Evolutionary conservation across 2,329 filamentous ascomycete species (phyloP).

Genomic region (Trichophyton verrucosum): DNA sequence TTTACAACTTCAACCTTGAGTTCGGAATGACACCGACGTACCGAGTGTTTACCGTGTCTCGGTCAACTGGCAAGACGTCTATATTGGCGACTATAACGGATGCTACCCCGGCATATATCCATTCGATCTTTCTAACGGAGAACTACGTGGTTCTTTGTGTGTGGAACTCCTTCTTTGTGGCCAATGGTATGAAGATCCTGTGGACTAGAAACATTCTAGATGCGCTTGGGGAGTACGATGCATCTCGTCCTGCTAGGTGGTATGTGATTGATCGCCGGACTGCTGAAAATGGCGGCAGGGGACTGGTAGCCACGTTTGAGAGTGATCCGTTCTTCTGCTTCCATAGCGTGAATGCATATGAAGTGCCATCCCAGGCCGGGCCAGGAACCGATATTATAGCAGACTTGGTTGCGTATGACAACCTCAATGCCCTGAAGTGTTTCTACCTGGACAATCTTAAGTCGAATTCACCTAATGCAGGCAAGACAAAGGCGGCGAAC

Average conservation of each 20-base stretch:
- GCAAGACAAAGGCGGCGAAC: constrained; percentile 16
- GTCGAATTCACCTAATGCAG: constrained; percentile 40
- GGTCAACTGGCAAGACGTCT: constrained; percentile 51
- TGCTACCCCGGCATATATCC: constrained; percentile 57
- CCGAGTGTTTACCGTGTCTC: constrained; percentile 55
- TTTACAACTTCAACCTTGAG: constrained; percentile 72
- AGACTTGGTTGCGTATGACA: constrained; percentile 54
- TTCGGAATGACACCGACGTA: constrained; percentile 49
- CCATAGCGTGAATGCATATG: constrained; percentile 66
- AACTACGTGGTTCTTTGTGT: constrained; percentile 62
- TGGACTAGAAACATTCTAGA: constrained; percentile 58
- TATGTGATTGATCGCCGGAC: constrained; percentile 55
- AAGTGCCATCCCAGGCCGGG: constrained; percentile 38
- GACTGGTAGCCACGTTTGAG: constrained; percentile 57
- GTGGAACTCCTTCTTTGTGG: constrained; percentile 51
- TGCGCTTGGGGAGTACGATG: constrained; percentile 52
- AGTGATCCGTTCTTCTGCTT: constrained; percentile 64
- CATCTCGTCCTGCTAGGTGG: constrained; percentile 50
- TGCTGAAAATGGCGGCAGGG: constrained; percentile 37
- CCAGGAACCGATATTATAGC: constrained; percentile 45
- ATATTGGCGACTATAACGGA: constrained; percentile 56
- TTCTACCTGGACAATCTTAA: constrained; percentile 61
- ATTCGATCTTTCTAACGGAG: constrained; percentile 63
- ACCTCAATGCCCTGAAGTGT: constrained; percentile 50
- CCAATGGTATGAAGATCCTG: constrained; percentile 47